Base-by-base conservation (phyloP, 495 filamentous ascomycete genomes). In the Aspergillus affinis region DNA sequence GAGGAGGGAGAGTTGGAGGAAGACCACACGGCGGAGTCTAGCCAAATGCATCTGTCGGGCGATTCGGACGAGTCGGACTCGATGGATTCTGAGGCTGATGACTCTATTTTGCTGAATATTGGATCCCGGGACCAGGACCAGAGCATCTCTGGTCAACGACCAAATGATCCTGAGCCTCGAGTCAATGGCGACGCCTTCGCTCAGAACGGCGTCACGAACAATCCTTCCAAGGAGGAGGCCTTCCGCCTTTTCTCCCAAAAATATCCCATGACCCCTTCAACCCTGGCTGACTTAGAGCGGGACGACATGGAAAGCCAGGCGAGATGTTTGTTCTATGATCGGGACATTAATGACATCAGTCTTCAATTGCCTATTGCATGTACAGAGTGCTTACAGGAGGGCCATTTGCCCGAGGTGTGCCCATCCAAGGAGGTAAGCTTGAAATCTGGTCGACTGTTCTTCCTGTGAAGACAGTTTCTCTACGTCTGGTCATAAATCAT, bases 301-400 rank as follows among this genome's bases (percentile, higher is more conserved):
- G 61, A 74, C 26, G 79, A 84, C 53, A 67, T 81, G 57, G 70
- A 77, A 49, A 60, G 65, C 2, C 77, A 81, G 60, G 64, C 76
- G 12, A 69, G 64, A 49, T 69, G 62, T 47, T 66, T 82, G n/a
- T 77, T 77, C 77, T 72, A 88, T 81, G 63, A 85, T 80, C 67
- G 81, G 71, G 67, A 86, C 70, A 66, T 87, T 75, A 59, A 90
- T 65, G 63, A 90, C 44, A 68, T 84, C 77, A 70, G 92, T 74
- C 73, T 85, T 72, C 71, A 88, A 78, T 54, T 85, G 78, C 90
- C 89, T 79, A 67, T 88, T 61, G 71, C 73, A 49, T 84, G 72
- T 47, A 70, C 68, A 21, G 78, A 80, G 55, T 84, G 81, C 55
- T 68, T 76, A 36, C 61, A 67, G 21, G 64, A 75, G 61, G 81